Percentiles rank a stretch among this genome's conserved stretches.
These are phyloP conservation scores for Apodospora peruviana DNA, from an alignment of 495 filamentous ascomycete genomes.

Conservation along the genomic window DNA sequence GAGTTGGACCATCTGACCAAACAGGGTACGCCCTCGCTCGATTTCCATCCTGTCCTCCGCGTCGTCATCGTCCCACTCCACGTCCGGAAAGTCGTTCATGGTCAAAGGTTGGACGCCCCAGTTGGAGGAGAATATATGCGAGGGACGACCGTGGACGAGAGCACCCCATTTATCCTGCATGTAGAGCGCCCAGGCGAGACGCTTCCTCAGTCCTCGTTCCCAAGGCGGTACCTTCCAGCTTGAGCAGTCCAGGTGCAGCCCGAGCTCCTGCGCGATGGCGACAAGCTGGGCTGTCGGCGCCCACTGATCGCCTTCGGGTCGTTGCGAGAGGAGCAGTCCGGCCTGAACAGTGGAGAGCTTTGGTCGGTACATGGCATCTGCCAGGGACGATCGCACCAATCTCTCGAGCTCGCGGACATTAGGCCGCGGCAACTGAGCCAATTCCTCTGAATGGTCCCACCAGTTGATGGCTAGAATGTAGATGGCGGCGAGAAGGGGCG, in stretches of 20 bases:
- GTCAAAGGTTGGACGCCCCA: constrained; percentile 73
- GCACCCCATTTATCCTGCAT: constrained; percentile 94
- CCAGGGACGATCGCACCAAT: constrained; percentile 65
- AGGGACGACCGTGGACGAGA: constrained; percentile 78
- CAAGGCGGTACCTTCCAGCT: constrained; percentile 81
- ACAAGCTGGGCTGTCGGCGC: constrained; percentile 81
- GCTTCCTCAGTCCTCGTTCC: constrained; percentile 78
- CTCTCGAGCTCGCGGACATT: constrained; percentile 73
- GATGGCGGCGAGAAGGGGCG: constrained; percentile 79
- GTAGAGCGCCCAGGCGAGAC: constrained; percentile 85
- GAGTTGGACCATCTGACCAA: constrained; percentile 68
- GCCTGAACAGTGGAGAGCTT: constrained; percentile 94
- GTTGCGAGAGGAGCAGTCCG: constrained; percentile 80
- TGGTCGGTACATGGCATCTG: constrained; percentile 72
- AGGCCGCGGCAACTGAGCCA: constrained; percentile 59
- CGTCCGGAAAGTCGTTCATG: constrained; percentile 67
- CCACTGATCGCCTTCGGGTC: constrained; percentile 80
- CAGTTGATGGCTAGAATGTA: constrained; percentile 90
- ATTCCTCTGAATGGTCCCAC: constrained; percentile 68
- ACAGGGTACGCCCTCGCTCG: constrained; percentile 62
- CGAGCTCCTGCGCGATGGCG: constrained; percentile 74
- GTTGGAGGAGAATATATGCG: constrained; percentile 73
- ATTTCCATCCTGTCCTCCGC: constrained; percentile 57
- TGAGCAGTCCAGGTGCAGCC: constrained; percentile 82
- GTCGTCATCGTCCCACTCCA: constrained; percentile 49